Base-by-base conservation (phyloP, 73 alveolate species). In the Symbiodinium pilosum region DNA sequence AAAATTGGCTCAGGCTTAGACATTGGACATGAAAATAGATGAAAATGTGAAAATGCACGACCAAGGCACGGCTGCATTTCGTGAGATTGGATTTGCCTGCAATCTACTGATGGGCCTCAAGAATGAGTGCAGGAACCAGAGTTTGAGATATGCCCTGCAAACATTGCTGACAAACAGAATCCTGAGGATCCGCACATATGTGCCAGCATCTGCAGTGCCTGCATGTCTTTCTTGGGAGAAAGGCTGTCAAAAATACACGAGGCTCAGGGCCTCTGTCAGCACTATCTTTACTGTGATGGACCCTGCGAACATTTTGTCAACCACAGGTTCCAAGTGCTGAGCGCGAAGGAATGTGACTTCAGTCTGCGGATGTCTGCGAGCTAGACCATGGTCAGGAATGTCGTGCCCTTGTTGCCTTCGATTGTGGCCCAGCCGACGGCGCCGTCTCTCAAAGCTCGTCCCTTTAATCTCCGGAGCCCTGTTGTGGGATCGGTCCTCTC, bases 371-470 rank as follows among this genome's bases (percentile, higher is more conserved):
- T 9, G 59, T 47, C 59, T 47, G 14, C 59, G 59, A 41, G 4
- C 95, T 88, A 88, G 73, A 88, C 95, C 95, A 88, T 88, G 86
- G 87, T 88, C 71, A 88, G 77, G 47, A 64, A 87, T 28, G 34
- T 56, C 3, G 95, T 88, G 87, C 95, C 95, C 30, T 84, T 84
- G 43, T 88, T 88, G n/a, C 95, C 95, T 64, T 88, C 95, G 86
- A 88, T 88, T 41, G 95, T 88, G 42, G 95, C 95, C 95, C 95
- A 88, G 44, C 95, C 95, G 40, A 88, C 95, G 34, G 87, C 47
- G 42, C 95, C 95, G 51, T 88, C 95, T 26, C 77, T 41, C 75
- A 88, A 30, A 26, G 95, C 95, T 42, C 95, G 73, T 30, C 95
- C 95, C 77, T 88, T 88, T 21, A 88, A 59, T 59, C 95, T 86